Percentiles rank a stretch among this genome's conserved stretches.
Conservation (phyloP, 306 rosid genomes). For the Dryas octopetala region DNA sequence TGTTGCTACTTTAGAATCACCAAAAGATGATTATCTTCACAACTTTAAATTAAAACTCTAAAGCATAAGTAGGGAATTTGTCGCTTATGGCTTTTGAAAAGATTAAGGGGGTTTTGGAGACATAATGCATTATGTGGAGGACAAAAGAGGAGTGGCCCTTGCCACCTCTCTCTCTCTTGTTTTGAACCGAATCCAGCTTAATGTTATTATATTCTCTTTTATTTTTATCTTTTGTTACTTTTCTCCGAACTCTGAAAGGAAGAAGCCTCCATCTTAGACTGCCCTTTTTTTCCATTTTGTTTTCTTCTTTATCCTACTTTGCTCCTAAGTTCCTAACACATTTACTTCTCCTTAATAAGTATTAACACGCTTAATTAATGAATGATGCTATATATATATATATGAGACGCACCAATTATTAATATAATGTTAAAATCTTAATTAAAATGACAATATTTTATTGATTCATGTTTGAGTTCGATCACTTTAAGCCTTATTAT, state of each 20-base stretch:
- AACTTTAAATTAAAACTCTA: slow-evolving; percentile 58
- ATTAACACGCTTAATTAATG: not conserved
- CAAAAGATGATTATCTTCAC: slow-evolving; percentile 73
- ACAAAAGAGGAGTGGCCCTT: slow-evolving; percentile 32
- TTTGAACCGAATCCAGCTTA: slow-evolving; percentile 29
- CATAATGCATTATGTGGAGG: slow-evolving; percentile 44
- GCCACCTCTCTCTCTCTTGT: slow-evolving; percentile 28
- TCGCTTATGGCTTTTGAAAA: slow-evolving; percentile 73
- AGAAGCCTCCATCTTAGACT: slow-evolving; percentile 53
- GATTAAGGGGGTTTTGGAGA: slow-evolving; percentile 46
- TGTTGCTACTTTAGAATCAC: slow-evolving; percentile 84
- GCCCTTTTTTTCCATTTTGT: slow-evolving; percentile 28
- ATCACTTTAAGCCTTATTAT: no score
- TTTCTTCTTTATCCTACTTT: not conserved
- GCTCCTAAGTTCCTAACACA: not conserved
- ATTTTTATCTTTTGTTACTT: slow-evolving; percentile 32
- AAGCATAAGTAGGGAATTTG: slow-evolving; percentile 80
- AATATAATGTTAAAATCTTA: not conserved
- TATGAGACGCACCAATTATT: no score
- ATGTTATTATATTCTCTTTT: slow-evolving; percentile 30
- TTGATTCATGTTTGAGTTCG: no score
- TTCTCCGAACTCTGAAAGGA: slow-evolving; percentile 40
- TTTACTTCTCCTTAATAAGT: not conserved
- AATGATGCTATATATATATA: no score
- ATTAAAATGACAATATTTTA: not conserved